Base-by-base conservation (phyloP, 331 rosid species). In the Rosa hybrid region DNA sequence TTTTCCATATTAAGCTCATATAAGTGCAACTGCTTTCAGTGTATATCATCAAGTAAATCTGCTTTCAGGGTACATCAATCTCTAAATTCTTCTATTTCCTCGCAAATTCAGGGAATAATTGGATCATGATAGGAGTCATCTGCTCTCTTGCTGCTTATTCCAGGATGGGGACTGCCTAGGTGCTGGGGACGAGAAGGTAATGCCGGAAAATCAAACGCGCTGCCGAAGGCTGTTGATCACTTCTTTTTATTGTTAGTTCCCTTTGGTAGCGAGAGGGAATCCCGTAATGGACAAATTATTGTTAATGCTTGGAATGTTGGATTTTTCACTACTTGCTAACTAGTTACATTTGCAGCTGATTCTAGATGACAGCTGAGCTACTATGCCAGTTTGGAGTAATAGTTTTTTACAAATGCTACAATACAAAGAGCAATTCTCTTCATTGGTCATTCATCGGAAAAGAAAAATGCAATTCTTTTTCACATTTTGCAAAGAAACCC, bases 311-410 rank as follows among this genome's bases (percentile, higher is more conserved):
- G 49, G 72, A 25, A 64, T 76, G 41, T 46, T 46, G 8, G 48
- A 77, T 63, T 77, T 38, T 38, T 12, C 21, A 39, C 41, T 63
- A 41, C 60, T 76, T 27, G 71, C 34, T 16, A 76, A 76, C 64
- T 64, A 48, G 41, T 77, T 57, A 1, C 21, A 30, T 41, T 25
- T 25, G 68, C n/a, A 57, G 64, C 30, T 9, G 64, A 57, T 57
- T n/a, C 49, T 21, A 7, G 8, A 20, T 54, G 25, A 54, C 62
- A 54, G 8, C 9, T 54, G 25, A 6, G 62, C 62, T 54, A 54
- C 46, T 44, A 6, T 44, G 46, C 46, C 46, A 44, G 17, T 49
- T 49, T 49, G 54, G 56, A 50, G 56, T 50, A 50, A 50, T 10
- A 50, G 18, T 50, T 50, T 50, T 50, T 4, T 14, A 50, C 56